These are phyloP conservation scores for Alternaria panax DNA, from an alignment of 2,329 filamentous ascomycete genomes.

Conservation along the genomic window DNA sequence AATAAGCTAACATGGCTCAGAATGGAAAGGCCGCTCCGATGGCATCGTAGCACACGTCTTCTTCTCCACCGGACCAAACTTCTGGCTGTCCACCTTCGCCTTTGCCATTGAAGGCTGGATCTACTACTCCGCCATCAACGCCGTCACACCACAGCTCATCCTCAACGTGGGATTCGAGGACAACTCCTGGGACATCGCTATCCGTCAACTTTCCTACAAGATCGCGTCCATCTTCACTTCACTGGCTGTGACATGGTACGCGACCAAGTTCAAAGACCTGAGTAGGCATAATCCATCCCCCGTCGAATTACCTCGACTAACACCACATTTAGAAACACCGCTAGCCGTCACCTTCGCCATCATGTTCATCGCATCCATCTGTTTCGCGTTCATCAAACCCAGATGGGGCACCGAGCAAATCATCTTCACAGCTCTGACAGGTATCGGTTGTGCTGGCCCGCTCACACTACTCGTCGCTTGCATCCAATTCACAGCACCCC, in stretches of 20 bases:
- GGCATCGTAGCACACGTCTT: constrained; percentile 65
- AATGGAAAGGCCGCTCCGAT: constrained; percentile 64
- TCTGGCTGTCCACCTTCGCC: constrained; percentile 62
- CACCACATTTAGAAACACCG: constrained; percentile 22
- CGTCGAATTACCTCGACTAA: background rate
- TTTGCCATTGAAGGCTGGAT: constrained; percentile 67
- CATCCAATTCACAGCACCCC: constrained; percentile 43
- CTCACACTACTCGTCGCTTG: constrained; percentile 44
- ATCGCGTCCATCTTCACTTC: constrained; percentile 33
- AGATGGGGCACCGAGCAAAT: constrained; percentile 36
- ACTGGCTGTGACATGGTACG: constrained; percentile 37
- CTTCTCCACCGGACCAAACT: constrained; percentile 63
- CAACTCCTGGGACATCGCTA: constrained; percentile 40
- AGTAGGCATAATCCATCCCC: constrained; percentile 15
- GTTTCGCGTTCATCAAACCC: constrained; percentile 37
- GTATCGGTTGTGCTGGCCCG: constrained; percentile 39
- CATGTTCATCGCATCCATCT: constrained; percentile 38
- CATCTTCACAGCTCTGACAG: constrained; percentile 36
- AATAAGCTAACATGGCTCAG: constrained; percentile 38
- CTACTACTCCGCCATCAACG: constrained; percentile 53
- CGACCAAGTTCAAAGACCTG: constrained; percentile 40
- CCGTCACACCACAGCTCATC: constrained; percentile 42
- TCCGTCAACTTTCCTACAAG: constrained; percentile 40
- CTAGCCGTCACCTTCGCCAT: constrained; percentile 37
- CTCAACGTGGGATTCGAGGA: constrained; percentile 43